Percentiles rank a stretch among this genome's conserved stretches.
phyloP scores from a whole-genome alignment of 306 rosid species.

The Alnus rubra region DNA sequence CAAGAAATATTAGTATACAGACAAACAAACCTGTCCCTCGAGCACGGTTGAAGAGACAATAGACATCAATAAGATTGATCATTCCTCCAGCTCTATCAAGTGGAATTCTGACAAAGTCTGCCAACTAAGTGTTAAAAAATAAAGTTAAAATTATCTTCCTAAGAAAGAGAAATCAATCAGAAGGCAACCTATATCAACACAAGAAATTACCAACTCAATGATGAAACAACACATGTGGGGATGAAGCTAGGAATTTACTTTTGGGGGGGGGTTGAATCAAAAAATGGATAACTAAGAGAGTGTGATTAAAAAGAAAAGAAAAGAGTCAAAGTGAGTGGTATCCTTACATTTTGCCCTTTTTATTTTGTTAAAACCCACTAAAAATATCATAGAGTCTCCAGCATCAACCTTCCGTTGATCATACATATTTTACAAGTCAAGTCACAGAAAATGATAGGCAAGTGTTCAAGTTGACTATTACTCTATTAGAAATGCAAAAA shows the following conservation, averaged over 20 bases:
- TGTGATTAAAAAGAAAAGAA: neutral
- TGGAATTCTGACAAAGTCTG: slow-evolving; percentile 90
- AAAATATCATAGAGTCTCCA: neutral
- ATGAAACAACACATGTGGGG: neutral
- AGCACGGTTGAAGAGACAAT: slow-evolving; percentile 95
- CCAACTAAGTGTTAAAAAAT: slow-evolving; percentile 56
- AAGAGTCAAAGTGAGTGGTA: neutral
- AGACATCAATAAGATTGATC: slow-evolving; percentile 85
- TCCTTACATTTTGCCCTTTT: neutral
- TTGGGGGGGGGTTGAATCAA: neutral
- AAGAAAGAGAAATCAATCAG: slow-evolving; percentile 9
- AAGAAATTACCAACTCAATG: neutral
- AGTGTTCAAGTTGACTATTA: neutral
- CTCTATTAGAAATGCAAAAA: neutral
- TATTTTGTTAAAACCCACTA: neutral
- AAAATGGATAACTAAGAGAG: neutral
- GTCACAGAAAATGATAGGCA: neutral
- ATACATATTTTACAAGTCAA: neutral
- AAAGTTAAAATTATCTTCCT: slow-evolving; percentile 27
- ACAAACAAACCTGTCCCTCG: slow-evolving; percentile 86
- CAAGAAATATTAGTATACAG: neutral
- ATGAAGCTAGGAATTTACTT: too few species aligned
- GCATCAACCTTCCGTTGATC: neutral
- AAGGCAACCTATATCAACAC: slow-evolving; percentile 19
- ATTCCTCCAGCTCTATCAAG: slow-evolving; percentile 92